These are phyloP conservation scores for Phytophthora rubi DNA, from an alignment of 352 stramenopile species.

Conservation along the genomic window DNA sequence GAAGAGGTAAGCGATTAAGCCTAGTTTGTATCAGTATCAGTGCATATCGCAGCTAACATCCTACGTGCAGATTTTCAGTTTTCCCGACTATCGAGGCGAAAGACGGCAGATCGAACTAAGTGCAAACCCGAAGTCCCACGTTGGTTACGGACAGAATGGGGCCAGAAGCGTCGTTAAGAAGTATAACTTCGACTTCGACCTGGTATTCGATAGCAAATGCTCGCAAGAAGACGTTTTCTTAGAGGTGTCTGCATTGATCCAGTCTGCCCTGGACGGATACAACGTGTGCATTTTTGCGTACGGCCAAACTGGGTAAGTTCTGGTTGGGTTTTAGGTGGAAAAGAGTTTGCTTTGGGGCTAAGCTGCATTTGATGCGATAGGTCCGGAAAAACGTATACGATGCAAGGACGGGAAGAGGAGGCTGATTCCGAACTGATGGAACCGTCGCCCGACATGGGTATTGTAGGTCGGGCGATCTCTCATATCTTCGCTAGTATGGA, in stretches of 20 bases:
- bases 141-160: slow-evolving; percentile 75
- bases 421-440: slow-evolving; percentile 41
- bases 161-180: slow-evolving; percentile 72
- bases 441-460: slow-evolving; percentile 69
- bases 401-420: slow-evolving; percentile 73
- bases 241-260: slow-evolving; percentile 94
- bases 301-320: slow-evolving; percentile 75
- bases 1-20: slow-evolving; percentile 48
- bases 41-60: background rate
- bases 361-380: slow-evolving; percentile 24
- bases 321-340: background rate
- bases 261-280: slow-evolving; percentile 95
- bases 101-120: slow-evolving; percentile 77
- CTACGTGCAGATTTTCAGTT: slow-evolving; percentile 64
- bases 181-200: slow-evolving; percentile 97
- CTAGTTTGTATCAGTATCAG: background rate
- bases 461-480: slow-evolving; percentile 78
- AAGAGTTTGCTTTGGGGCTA: background rate
- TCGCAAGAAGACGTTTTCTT: slow-evolving; percentile 97
- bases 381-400: slow-evolving; percentile 90
- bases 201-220: slow-evolving; percentile 94
- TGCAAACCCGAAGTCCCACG: slow-evolving; percentile 65
- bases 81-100: slow-evolving; percentile 74
- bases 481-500: slow-evolving; percentile 80
- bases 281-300: slow-evolving; percentile 97